phyloP scores from a whole-genome alignment of 352 stramenopile species.

The Globisporangium carolinianum region DNA sequence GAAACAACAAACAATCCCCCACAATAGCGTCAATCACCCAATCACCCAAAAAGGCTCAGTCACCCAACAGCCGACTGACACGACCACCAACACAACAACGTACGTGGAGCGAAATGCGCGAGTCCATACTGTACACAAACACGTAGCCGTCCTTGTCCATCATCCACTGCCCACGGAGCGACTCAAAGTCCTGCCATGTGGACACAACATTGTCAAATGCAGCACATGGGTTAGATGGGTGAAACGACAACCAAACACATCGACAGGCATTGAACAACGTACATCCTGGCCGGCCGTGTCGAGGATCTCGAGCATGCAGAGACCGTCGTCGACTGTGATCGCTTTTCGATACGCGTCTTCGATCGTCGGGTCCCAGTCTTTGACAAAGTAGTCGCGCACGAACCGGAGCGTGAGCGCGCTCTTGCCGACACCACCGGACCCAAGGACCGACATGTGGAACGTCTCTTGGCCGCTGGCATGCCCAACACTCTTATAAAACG shows the following conservation, averaged over 20 bases:
- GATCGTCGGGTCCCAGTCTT: constrained; percentile 90
- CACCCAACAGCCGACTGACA: neutral
- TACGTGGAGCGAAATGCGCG: constrained; percentile 80
- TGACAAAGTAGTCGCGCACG: constrained; percentile 87
- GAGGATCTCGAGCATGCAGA: constrained; percentile 88
- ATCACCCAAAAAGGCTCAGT: neutral
- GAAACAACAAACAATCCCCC: neutral
- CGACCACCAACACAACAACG: neutral
- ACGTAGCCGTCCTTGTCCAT: constrained; percentile 90
- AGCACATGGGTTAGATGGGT: neutral
- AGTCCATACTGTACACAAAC: constrained; percentile 90
- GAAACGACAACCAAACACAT: constrained; percentile 1
- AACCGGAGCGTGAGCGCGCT: constrained; percentile 87
- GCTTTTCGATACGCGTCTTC: constrained; percentile 89
- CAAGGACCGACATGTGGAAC: constrained; percentile 83
- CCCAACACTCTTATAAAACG: constrained; percentile 76
- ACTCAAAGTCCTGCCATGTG: constrained; percentile 72
- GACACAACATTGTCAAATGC: neutral
- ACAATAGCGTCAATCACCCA: neutral
- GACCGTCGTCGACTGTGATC: constrained; percentile 74
- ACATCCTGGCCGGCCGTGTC: constrained; percentile 88
- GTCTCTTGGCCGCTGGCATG: constrained; percentile 70
- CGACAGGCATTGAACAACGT: constrained; percentile 11
- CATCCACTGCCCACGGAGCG: constrained; percentile 84
- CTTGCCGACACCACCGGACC: constrained; percentile 87